These are phyloP conservation scores for Odontarrhena argentea DNA, from an alignment of 345 rosid species.

Conservation along the genomic window DNA sequence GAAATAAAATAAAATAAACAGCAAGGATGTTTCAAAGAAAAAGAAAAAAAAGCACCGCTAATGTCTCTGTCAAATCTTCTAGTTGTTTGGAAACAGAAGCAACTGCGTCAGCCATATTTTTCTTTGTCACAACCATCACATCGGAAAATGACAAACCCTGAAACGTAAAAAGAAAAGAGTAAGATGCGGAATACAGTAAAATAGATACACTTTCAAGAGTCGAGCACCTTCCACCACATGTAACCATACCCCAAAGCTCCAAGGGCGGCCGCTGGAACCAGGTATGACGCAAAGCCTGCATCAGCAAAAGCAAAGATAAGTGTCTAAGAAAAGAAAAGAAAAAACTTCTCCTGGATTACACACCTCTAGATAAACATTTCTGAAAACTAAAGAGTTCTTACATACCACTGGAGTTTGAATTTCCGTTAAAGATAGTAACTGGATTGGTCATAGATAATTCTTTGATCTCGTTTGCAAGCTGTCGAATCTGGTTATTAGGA, in stretches of 20 bases:
- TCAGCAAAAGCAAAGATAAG: conserved; percentile 28
- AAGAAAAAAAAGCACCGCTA: conserved; percentile 52
- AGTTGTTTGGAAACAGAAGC: conserved; percentile 74
- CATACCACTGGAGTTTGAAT: conserved; percentile 58
- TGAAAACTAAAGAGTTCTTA: not conserved
- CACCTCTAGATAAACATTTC: not conserved
- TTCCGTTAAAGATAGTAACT: conserved; percentile 73
- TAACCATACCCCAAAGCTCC: conserved; percentile 97
- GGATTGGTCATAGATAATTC: conserved; percentile 67
- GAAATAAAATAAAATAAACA: not conserved
- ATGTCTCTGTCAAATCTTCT: conserved; percentile 70
- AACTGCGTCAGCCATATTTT: conserved; percentile 86
- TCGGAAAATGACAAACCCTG: conserved; percentile 93
- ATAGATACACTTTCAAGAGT: conserved; percentile 17
- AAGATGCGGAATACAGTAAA: not conserved
- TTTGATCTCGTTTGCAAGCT: conserved; percentile 89
- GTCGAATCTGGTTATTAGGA: conserved; percentile 55
- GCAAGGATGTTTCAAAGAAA: not conserved
- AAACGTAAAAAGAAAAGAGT: conserved; percentile 33
- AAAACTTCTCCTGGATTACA: not conserved
- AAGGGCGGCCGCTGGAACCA: conserved; percentile 87
- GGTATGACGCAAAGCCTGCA: conserved; percentile 73
- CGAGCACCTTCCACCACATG: conserved; percentile 88
- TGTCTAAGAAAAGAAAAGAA: not conserved
- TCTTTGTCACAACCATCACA: conserved; percentile 88